phyloP scores from a whole-genome alignment of 2,329 filamentous ascomycete species.

The Fusarium oligoseptatum region DNA sequence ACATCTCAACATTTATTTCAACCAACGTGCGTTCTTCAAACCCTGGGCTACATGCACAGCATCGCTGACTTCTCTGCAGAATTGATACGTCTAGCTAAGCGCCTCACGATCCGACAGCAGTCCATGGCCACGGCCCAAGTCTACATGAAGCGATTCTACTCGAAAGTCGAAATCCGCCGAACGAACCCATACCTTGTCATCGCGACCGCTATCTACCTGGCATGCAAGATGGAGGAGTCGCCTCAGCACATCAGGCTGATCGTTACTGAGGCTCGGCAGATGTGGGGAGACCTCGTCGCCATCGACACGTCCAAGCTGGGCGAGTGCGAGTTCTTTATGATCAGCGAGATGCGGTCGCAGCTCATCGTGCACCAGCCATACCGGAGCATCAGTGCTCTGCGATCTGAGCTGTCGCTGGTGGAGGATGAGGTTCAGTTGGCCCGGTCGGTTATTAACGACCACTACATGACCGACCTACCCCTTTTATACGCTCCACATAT shows the following conservation, averaged over 20 bases:
- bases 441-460: constrained; percentile 89
- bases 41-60: neutral
- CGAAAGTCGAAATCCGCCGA: constrained; percentile 87
- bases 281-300: constrained; percentile 84
- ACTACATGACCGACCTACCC: constrained; percentile 92
- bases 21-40: constrained; percentile 75
- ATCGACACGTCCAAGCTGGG: constrained; percentile 87
- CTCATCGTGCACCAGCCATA: constrained; percentile 94
- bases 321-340: constrained; percentile 93
- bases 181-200: constrained; percentile 95
- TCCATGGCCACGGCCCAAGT: constrained; percentile 93
- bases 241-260: constrained; percentile 96
- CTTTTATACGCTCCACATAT: constrained; percentile 88
- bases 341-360: constrained; percentile 90
- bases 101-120: constrained; percentile 88
- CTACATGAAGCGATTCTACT: constrained; percentile 95
- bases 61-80: constrained; percentile 63
- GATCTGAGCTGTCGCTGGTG: constrained; percentile 77
- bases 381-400: constrained; percentile 80
- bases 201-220: constrained; percentile 93
- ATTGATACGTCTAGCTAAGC: constrained; percentile 84
- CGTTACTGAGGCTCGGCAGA: constrained; percentile 84
- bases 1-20: constrained; percentile 91
- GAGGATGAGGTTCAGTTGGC: constrained; percentile 84
- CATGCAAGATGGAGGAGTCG: constrained; percentile 98